Evolutionary conservation across 2,329 filamentous ascomycete genomes (phyloP).

Genomic region (Microthyrium microscopicum): DNA sequence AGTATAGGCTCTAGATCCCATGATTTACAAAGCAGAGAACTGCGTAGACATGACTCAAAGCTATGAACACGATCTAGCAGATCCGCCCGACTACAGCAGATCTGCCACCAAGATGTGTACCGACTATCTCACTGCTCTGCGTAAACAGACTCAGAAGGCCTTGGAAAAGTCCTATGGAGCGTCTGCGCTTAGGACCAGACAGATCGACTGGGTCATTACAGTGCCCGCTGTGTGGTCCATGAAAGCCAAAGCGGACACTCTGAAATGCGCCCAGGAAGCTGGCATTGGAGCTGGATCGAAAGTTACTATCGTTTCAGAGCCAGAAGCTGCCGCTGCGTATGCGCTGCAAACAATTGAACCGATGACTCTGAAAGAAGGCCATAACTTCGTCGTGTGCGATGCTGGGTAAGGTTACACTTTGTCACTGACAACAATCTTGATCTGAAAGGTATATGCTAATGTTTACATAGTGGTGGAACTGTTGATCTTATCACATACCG

Average conservation of each 20-base stretch:
- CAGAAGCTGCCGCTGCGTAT: neutral
- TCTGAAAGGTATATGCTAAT: too few relatives aligned
- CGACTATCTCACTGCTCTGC: neutral
- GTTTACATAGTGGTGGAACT: too few relatives aligned
- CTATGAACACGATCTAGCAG: too few relatives aligned
- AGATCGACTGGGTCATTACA: neutral
- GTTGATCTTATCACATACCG: constrained; percentile 5
- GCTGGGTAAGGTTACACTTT: too few relatives aligned
- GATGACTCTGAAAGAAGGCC: neutral
- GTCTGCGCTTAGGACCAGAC: neutral
- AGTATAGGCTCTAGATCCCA: too few relatives aligned
- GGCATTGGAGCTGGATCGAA: neutral
- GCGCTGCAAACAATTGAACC: neutral
- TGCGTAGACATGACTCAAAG: too few relatives aligned
- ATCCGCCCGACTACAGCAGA: neutral
- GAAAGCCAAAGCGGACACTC: neutral
- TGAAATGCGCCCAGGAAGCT: neutral
- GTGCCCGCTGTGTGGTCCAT: neutral
- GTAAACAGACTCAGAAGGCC: neutral
- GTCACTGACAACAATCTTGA: too few relatives aligned
- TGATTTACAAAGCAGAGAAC: too few relatives aligned
- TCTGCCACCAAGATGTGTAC: neutral
- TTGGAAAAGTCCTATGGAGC: neutral
- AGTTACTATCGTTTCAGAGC: neutral
- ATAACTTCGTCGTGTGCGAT: neutral